Evolutionary conservation across 805 yeast species (phyloP), one percentile per base, ranked within the genome.

Genomic region (Diddensiella transvaalensis): DNA sequence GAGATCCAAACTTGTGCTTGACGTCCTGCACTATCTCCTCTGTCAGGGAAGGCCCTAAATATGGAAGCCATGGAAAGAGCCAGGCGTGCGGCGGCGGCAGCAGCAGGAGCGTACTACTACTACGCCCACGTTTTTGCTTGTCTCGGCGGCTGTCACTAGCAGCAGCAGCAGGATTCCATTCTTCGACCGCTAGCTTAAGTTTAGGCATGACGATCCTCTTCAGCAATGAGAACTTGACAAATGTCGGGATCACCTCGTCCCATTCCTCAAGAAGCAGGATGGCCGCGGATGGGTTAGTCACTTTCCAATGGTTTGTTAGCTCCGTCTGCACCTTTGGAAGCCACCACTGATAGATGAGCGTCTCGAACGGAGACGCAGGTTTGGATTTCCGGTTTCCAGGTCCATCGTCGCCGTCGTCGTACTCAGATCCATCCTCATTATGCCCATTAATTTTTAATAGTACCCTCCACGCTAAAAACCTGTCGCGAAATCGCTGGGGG

Each of bases 1-100:
- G 17, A n/a, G 50, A 18, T 4, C 56, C 52, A 35, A 62, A 63
- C 21, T 60, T 62, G 4, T 38, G 38, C 19, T 47, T 23, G 35
- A 71, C 61, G 3, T 49, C 60, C 2, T 43, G 32, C n/a, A 56
- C 42, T 8, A 70, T 44, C 13, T 41, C 41, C 5, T 40, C 54
- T 5, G 47, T 53, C 19, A 49, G 36, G 13, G 50, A 48, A 4
- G 8, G 11, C 44, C 50, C 51, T 15, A 68, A 41, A 29, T 60
- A 64, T 19, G 70, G 66, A 29, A 70, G 41, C 73, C 74, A 71
- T 21, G 71, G 74, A 49, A 67, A 65, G 3, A 70, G 50, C 73
- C 74, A 71, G 22, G 26, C 23, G 37, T 60, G 57, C n/a, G 56
- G 63, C 3, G 46, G 22, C 30, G 4, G 45, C 46, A 8, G 15